Conservation (phyloP, 202 grass and related monocot species). For the Carex sylvatica region DNA sequence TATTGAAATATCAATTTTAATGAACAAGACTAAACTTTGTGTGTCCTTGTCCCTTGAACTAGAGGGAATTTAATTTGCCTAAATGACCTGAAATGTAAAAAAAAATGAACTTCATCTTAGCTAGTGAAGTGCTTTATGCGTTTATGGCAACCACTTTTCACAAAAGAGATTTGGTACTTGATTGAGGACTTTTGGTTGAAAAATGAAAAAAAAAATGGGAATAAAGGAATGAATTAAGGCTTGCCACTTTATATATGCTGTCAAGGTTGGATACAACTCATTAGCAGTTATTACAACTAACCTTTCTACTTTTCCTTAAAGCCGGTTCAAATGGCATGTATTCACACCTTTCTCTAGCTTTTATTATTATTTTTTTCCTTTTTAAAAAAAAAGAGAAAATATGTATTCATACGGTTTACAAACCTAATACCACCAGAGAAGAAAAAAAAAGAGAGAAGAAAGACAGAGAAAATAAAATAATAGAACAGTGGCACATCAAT, state of each 20-base stretch:
- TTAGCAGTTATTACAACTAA: constrained; percentile 12
- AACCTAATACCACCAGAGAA: background rate
- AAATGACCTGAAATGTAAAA: background rate
- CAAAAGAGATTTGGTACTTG: background rate
- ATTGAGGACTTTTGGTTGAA: background rate
- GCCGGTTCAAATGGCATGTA: background rate
- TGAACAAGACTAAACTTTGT: background rate
- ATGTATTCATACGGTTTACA: background rate
- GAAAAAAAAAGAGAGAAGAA: background rate
- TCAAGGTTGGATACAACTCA: constrained; percentile 21
- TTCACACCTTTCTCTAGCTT: constrained; percentile 4
- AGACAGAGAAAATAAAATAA: background rate
- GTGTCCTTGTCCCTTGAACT: constrained; percentile 6
- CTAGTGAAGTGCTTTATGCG: constrained; percentile 6
- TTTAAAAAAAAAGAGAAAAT: background rate
- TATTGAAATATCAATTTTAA: constrained; percentile 7
- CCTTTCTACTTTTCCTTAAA: constrained; percentile 19
- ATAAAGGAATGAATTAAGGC: background rate
- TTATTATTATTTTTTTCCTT: background rate
- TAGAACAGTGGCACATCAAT: background rate
- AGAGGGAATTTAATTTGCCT: background rate
- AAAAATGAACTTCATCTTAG: background rate
- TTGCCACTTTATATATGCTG: constrained; percentile 13
- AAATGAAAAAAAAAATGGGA: background rate
- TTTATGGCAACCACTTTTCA: constrained; percentile 2